phyloP scores from a whole-genome alignment of 768 basidiomycete species.

The Lentinula raphanica region DNA sequence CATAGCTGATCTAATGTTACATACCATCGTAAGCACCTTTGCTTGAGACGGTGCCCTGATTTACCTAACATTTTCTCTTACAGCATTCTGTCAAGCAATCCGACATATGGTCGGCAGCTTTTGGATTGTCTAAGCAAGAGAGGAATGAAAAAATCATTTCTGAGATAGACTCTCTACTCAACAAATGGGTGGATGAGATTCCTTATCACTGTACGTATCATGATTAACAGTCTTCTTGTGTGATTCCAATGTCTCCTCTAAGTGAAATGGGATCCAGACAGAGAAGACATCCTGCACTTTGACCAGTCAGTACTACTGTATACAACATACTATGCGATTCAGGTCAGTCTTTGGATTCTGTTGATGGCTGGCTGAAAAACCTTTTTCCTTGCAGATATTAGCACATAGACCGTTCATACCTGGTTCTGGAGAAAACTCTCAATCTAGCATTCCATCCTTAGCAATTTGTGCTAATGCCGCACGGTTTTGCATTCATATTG shows the following conservation, averaged over 20 bases:
- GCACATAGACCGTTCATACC: conserved; percentile 2
- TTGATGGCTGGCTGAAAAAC: background rate
- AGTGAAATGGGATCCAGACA: conserved; percentile 39
- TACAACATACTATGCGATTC: conserved; percentile 37
- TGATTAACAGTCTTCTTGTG: background rate
- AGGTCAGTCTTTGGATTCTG: conserved; percentile 21
- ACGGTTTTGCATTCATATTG: background rate
- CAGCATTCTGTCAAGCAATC: conserved; percentile 10
- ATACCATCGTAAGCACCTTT: conserved; percentile 40
- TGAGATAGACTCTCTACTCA: conserved; percentile 70
- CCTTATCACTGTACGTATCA: conserved; percentile 43
- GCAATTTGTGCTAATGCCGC: conserved; percentile 7
- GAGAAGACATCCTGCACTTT: conserved; percentile 32
- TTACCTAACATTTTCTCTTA: conserved; percentile 1
- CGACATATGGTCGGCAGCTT: background rate
- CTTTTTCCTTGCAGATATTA: background rate
- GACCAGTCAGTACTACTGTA: conserved; percentile 47
- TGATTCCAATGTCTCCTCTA: background rate
- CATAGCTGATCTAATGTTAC: conserved; percentile 44
- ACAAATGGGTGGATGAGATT: conserved; percentile 72
- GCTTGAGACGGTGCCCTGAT: too few species aligned
- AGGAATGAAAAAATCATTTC: conserved; percentile 65
- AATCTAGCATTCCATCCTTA: background rate
- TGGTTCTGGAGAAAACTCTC: background rate
- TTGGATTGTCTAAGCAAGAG: conserved; percentile 17